A percentile compares a stretch with the other conserved stretches of the same genome.
Evolutionary conservation across 2,329 filamentous ascomycete species (phyloP).

Genomic region (Geosmithia putterillii): DNA sequence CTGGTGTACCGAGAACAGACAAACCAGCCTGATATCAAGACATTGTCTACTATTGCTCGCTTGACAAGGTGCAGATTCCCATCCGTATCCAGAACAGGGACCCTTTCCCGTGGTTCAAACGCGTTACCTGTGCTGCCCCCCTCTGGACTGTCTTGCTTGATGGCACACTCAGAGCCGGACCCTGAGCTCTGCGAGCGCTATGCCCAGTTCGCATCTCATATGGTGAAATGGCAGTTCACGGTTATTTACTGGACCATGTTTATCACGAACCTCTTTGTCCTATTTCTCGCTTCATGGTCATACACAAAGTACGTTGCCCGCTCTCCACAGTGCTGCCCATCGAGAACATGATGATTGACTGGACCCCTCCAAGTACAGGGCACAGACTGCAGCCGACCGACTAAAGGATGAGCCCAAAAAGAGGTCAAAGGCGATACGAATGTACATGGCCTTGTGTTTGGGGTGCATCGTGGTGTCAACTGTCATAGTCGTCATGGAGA

Average conservation of each 20-base stretch:
- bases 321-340: background rate
- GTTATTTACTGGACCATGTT: conserved; percentile 35
- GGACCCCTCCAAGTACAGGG: conserved; percentile 10
- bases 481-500: conserved; percentile 38
- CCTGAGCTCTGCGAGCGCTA: conserved; percentile 22
- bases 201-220: conserved; percentile 29
- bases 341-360: background rate
- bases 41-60: too few species aligned
- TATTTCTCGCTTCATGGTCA: conserved; percentile 29
- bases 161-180: conserved; percentile 7
- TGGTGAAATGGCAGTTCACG: conserved; percentile 29
- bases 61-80: too few species aligned
- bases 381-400: conserved; percentile 22
- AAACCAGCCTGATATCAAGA: too few species aligned
- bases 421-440: conserved; percentile 21
- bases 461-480: conserved; percentile 31
- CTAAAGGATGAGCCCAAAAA: conserved; percentile 16
- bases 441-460: conserved; percentile 29
- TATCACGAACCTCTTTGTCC: conserved; percentile 25
- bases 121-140: background rate
- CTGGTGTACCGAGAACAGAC: too few species aligned
- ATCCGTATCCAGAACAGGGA: too few species aligned
- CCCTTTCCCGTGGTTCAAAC: too few species aligned
- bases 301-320: conserved; percentile 22
- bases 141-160: background rate